phyloP scores from a whole-genome alignment of 2,329 filamentous ascomycete species.

The Sclerotinia spermophila region DNA sequence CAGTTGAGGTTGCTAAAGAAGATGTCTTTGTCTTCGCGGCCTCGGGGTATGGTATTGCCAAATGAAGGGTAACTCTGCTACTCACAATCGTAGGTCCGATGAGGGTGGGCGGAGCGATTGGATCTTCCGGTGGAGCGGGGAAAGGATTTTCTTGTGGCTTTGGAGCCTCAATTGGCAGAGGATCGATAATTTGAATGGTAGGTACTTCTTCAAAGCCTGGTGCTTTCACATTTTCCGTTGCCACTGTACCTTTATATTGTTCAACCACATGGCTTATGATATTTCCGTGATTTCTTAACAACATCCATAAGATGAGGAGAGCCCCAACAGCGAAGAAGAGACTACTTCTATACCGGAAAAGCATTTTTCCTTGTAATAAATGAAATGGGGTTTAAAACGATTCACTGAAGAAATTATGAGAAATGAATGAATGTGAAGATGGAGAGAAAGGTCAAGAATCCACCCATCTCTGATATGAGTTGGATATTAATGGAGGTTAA shows the following conservation, averaged over 20 bases:
- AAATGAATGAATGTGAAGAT: background rate
- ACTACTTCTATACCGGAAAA: slow-evolving; percentile 12
- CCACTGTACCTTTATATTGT: background rate
- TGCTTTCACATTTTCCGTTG: background rate
- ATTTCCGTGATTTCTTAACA: background rate
- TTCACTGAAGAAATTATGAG: background rate
- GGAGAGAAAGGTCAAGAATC: background rate
- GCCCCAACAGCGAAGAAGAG: slow-evolving; percentile 1
- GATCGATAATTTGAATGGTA: background rate
- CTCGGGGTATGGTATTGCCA: background rate
- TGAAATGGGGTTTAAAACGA: background rate
- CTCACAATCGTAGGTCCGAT: background rate
- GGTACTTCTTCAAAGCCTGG: background rate
- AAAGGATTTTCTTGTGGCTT: background rate
- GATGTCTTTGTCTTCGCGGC: background rate
- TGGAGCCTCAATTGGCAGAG: background rate
- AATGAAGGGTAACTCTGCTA: background rate
- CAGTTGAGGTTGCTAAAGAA: background rate
- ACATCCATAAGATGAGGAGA: slow-evolving; percentile 1
- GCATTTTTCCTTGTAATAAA: background rate
- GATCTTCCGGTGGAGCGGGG: background rate
- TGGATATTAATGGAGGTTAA: background rate
- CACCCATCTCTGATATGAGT: background rate
- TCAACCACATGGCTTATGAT: slow-evolving; percentile 13
- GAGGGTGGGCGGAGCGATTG: background rate